Evolutionary conservation across 2,329 filamentous ascomycete species (phyloP).

Genomic region (Alternaria postmessia): DNA sequence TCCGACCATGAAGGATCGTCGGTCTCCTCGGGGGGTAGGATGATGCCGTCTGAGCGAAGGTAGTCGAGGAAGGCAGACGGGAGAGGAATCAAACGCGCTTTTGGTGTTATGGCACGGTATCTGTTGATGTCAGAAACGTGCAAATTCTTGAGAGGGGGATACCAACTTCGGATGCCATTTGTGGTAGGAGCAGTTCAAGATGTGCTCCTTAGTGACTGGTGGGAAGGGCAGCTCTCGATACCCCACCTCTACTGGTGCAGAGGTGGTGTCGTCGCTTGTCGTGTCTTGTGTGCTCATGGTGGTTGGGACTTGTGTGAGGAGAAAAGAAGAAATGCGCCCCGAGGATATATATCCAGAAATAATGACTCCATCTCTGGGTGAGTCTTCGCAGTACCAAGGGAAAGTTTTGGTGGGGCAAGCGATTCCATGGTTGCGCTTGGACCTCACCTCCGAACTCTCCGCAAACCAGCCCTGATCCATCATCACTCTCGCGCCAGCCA

Average conservation of each 20-base stretch:
- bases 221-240: constrained; percentile 71
- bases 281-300: constrained; percentile 30
- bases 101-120: constrained; percentile 82
- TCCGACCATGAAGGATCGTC: constrained; percentile 55
- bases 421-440: constrained; percentile 22
- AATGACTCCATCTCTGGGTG: constrained; percentile 37
- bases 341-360: neutral
- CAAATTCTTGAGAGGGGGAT: neutral
- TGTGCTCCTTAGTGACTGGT: constrained; percentile 83
- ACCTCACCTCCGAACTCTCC: constrained; percentile 37
- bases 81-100: constrained; percentile 84
- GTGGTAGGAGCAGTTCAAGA: constrained; percentile 93
- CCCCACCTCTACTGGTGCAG: constrained; percentile 16
- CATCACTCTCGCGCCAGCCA: neutral
- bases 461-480: constrained; percentile 11
- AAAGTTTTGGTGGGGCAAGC: constrained; percentile 43
- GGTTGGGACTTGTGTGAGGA: constrained; percentile 11
- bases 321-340: neutral
- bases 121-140: constrained; percentile 49
- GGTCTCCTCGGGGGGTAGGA: constrained; percentile 76
- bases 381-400: constrained; percentile 28
- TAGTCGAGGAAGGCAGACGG: constrained; percentile 80
- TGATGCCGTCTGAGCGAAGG: constrained; percentile 89
- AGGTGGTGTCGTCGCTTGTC: neutral
- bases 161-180: constrained; percentile 81